Base-by-base conservation (phyloP, 202 grass and related monocot species). In the Digitaria exilis region DNA sequence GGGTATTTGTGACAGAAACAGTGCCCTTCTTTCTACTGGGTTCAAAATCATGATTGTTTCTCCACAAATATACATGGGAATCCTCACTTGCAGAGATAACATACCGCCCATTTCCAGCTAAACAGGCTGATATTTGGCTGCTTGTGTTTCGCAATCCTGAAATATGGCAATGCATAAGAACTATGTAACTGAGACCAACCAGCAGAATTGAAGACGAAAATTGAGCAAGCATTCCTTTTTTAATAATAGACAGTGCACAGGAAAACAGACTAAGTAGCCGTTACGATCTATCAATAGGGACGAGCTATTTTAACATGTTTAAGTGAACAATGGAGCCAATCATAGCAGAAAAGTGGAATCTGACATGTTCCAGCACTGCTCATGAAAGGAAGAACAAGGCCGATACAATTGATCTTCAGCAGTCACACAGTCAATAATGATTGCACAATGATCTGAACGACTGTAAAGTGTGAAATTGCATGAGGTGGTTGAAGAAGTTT, bases 31-130 rank as follows among this genome's bases (percentile, higher is more conserved):
- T 98, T 83, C 73, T 83, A 42, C 73, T 77, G 80, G 90, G 84
- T 70, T 84, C 86, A 6, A 78, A 95, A 76, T 93, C 95, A 80
- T 93, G 81, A 46, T 82, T 88, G 44, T 89, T 84, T 76, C 85
- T 90, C 95, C 95, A 98, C 37, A 93, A 76, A 84, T 90, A 98
- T 63, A 98, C 92, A 86, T 91, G 77, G 19, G 95, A 98, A 82
- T 95, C 92, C 87, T 98, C 95, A 76, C 95, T 98, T 52, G 95
- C 95, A 26, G 87, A 98, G 64, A 98, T 92, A 43, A 95, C 79
- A 76, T 91, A 91, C 58, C 84, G 91, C 56, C 92, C 88, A 32
- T 93, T 91, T 71, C 82, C 75, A 26, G 90, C 82, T 31, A 86
- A 84, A 84, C 88, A 93, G 65, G 95, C 92, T 82, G 90, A 95